Evolutionary conservation across 345 rosid species (phyloP), one percentile per base, ranked within the genome.

Genomic region (Salix arbutifolia): DNA sequence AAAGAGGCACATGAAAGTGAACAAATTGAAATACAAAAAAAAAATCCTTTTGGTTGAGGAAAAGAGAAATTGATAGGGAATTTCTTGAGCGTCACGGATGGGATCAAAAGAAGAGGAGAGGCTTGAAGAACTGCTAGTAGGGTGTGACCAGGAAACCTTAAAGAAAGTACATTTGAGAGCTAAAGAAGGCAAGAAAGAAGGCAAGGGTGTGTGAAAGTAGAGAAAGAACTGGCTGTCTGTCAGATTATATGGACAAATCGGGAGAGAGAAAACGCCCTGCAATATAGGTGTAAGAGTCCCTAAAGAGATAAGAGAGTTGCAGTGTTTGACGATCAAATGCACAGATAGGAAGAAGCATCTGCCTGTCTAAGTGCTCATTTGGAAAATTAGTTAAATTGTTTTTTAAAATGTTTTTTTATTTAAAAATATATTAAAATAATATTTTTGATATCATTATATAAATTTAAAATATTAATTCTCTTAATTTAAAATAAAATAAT

Each of bases 11-110:
- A 10, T 1, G 48, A 33, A 56, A 72, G 37, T 26, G 56, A 62
- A 52, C 12, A 71, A 33, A 19, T 4, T n/a, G 9, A 44, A 10
- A 72, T 8, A 58, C 13, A 11, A 23, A 23, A 14, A 4, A 58
- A 31, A 5, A 33, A 5, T 33, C 42, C 42, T 68, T n/a, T 42
- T 26, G 76, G 28, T 14, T 0, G 7, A 28, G 19, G 48, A 21
- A 40, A 67, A 28, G 53, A 26, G 8, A 16, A 53, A 35, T 6
- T 16, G 28, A 30, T n/a, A 26, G 23, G 50, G n/a, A 35, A 60
- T 69, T 79, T 64, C 75, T 74, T 70, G 70, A 30, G 74, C 18
- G 78, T 69, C 68, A 61, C 69, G 78, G 82, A 79, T 74, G 82
- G 78, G 71, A 74, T 79, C 75, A 79, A 30, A 76, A 60, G 19